Percentiles rank a stretch among this genome's conserved stretches.
phyloP scores from a whole-genome alignment of 371 early-diverging fungal species.

The Mucor racemosus region DNA sequence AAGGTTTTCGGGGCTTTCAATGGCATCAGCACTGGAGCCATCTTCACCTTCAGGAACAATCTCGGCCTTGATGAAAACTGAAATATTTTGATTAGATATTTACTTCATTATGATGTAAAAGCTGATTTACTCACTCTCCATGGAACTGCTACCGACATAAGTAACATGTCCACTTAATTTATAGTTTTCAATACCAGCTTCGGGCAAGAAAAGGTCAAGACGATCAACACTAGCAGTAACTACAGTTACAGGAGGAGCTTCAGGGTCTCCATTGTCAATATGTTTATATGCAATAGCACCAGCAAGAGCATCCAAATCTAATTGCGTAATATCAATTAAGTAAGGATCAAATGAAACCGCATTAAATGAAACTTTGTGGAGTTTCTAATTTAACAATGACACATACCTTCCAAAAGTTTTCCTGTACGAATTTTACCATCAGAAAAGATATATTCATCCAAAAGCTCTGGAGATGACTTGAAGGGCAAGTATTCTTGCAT shows the following conservation, averaged over 20 bases:
- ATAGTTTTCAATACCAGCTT: constrained; percentile 71
- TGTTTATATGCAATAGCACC: constrained; percentile 84
- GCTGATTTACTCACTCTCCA: constrained; percentile 67
- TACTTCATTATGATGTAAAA: background rate
- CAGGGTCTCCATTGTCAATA: constrained; percentile 68
- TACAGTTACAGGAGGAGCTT: constrained; percentile 70
- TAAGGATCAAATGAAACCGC: background rate
- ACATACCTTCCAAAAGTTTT: constrained; percentile 59
- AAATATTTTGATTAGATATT: background rate
- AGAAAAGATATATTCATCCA: constrained; percentile 82
- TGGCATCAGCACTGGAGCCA: background rate
- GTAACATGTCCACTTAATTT: constrained; percentile 81
- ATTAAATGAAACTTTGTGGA: background rate
- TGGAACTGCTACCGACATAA: constrained; percentile 87
- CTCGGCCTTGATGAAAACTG: constrained; percentile 79
- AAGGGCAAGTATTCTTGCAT: constrained; percentile 82
- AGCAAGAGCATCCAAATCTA: constrained; percentile 85
- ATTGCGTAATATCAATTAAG: too few relatives aligned
- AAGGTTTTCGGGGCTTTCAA: constrained; percentile 28
- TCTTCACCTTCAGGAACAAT: constrained; percentile 37
- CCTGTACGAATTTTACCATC: constrained; percentile 72
- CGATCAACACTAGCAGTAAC: constrained; percentile 93
- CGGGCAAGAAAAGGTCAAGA: constrained; percentile 75
- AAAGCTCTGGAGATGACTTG: constrained; percentile 69
- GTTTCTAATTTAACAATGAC: background rate